Percentiles rank a stretch among this genome's conserved stretches.
phyloP scores from a whole-genome alignment of 2,329 filamentous ascomycete genomes.

The Calonectria pseudoreteaudii region DNA sequence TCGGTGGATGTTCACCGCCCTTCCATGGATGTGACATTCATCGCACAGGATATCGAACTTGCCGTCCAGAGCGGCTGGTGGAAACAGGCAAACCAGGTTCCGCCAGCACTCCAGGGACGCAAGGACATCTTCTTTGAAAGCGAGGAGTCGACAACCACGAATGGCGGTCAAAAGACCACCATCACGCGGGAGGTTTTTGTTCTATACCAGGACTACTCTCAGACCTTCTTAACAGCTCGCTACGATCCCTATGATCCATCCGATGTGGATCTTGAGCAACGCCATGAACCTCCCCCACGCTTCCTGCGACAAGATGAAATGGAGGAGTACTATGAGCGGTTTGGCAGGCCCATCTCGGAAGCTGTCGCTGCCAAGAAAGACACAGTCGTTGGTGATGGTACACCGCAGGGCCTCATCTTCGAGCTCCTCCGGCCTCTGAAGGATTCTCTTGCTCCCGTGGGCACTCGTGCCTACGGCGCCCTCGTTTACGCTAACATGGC shows the following conservation, averaged over 20 bases:
- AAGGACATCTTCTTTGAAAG: constrained; percentile 86
- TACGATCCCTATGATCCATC: constrained; percentile 81
- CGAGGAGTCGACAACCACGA: constrained; percentile 79
- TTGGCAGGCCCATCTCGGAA: constrained; percentile 82
- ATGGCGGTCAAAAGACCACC: constrained; percentile 76
- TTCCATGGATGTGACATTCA: constrained; percentile 82
- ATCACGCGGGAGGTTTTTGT: constrained; percentile 86
- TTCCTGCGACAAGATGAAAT: constrained; percentile 91
- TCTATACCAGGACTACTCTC: constrained; percentile 96
- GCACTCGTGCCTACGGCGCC: constrained; percentile 90
- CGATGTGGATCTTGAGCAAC: constrained; percentile 83
- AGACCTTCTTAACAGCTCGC: constrained; percentile 85
- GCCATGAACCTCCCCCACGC: constrained; percentile 85
- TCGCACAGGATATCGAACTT: constrained; percentile 89
- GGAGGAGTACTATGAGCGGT: constrained; percentile 84
- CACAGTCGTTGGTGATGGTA: constrained; percentile 85
- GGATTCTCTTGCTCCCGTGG: constrained; percentile 83
- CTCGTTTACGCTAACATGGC: constrained; percentile 95
- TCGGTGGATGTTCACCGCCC: constrained; percentile 84
- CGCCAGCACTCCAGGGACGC: constrained; percentile 84
- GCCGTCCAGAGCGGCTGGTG: constrained; percentile 84
- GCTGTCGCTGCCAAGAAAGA: constrained; percentile 80
- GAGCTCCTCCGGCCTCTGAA: constrained; percentile 81
- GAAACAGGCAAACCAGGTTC: constrained; percentile 82
- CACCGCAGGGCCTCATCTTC: constrained; percentile 79